These are phyloP conservation scores for Rhizopus microsporus DNA, from an alignment of 371 early-diverging fungal genomes.

Conservation along the genomic window DNA sequence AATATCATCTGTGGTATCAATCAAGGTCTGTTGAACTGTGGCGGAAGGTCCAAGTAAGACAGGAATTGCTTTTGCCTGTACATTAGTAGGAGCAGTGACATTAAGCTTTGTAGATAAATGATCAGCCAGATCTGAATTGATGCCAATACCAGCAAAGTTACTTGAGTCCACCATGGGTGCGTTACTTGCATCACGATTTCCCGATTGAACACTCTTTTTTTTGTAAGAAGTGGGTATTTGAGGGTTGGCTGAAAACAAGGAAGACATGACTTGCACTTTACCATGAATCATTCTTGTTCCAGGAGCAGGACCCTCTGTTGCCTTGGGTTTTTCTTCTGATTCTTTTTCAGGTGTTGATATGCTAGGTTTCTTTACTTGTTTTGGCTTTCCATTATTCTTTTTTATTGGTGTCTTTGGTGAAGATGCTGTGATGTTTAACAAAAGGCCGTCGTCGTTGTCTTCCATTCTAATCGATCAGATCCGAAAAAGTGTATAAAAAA, in stretches of 20 bases:
- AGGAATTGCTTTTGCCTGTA: constrained; percentile 75
- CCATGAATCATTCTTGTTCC: constrained; percentile 52
- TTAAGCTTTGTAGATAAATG: constrained; percentile 67
- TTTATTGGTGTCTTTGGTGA: constrained; percentile 11
- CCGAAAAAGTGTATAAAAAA: neutral
- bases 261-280: constrained; percentile 56
- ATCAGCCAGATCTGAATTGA: constrained; percentile 64
- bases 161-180: constrained; percentile 54
- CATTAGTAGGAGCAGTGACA: constrained; percentile 68
- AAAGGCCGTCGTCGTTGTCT: constrained; percentile 73
- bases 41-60: constrained; percentile 55
- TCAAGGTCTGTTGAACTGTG: constrained; percentile 18
- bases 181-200: constrained; percentile 53
- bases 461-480: constrained; percentile 40
- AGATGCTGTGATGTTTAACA: constrained; percentile 63
- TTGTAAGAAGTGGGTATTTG: constrained; percentile 34
- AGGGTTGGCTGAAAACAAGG: constrained; percentile 62
- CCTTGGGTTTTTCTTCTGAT: constrained; percentile 9
- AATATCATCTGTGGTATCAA: constrained; percentile 43
- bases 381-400: no score
- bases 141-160: constrained; percentile 75
- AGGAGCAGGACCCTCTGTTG: constrained; percentile 18
- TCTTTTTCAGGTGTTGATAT: constrained; percentile 1
- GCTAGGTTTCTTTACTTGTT: constrained; percentile 1
- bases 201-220: constrained; percentile 33